These are phyloP conservation scores for Umbelopsis sp. DNA, from an alignment of 192 early-diverging fungal species.

Conservation along the genomic window DNA sequence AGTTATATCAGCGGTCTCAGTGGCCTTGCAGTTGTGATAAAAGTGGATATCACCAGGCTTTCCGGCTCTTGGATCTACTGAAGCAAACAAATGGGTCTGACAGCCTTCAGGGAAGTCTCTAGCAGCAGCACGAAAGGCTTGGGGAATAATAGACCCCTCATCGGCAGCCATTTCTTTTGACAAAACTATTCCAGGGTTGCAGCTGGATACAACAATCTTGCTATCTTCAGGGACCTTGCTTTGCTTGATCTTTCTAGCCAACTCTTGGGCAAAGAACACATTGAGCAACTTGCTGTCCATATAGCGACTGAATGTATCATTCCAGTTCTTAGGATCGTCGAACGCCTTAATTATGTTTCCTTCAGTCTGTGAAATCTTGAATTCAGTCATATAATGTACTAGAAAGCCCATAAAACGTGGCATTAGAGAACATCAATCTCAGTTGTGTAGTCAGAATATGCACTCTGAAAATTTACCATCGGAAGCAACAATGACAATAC, in stretches of 20 bases:
- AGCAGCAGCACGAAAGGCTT: not conserved
- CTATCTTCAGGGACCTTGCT: slow-evolving; percentile 21
- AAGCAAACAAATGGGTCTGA: slow-evolving; percentile 8
- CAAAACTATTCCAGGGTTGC: slow-evolving; percentile 27
- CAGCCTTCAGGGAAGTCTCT: not conserved
- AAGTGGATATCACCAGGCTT: not conserved
- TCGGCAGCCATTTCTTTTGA: not conserved
- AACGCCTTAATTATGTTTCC: slow-evolving; percentile 25
- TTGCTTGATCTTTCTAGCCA: slow-evolving; percentile 20
- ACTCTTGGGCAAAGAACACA: slow-evolving; percentile 26
- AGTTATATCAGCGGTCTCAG: not conserved
- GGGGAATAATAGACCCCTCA: not conserved
- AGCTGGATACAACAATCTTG: slow-evolving; percentile 22
- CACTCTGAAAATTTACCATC: slow-evolving; percentile 14
- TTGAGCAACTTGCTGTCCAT: slow-evolving; percentile 28
- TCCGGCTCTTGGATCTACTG: slow-evolving; percentile 7
- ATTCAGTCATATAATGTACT: slow-evolving; percentile 26
- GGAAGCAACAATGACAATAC: slow-evolving; percentile 32
- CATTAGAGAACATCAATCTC: not conserved
- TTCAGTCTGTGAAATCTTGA: not conserved
- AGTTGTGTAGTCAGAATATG: not conserved
- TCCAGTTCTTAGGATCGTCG: slow-evolving; percentile 5
- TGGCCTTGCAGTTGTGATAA: slow-evolving; percentile 15
- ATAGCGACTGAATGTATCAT: not conserved
- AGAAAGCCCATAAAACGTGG: not conserved